These are phyloP conservation scores for Fusarium pseudocircinatum DNA, from an alignment of 2,329 filamentous ascomycete species.

Conservation along the genomic window DNA sequence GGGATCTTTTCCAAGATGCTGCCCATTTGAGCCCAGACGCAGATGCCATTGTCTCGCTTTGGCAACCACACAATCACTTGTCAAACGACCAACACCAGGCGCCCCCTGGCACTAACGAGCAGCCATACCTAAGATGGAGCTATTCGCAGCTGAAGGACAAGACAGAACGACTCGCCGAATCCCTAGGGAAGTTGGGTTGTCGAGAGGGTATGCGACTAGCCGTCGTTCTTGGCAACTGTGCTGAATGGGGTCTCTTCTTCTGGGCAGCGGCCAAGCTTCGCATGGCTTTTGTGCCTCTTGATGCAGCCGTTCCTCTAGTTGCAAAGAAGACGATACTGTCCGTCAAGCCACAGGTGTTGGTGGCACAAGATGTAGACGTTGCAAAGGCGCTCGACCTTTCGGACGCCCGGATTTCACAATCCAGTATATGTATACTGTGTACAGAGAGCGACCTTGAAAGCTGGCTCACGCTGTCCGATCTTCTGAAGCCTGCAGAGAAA, in stretches of 20 bases:
- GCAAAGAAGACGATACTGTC: conserved; percentile 35
- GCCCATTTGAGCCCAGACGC: conserved; percentile 42
- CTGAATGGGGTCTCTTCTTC: conserved; percentile 52
- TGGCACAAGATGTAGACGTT: conserved; percentile 45
- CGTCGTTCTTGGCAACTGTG: conserved; percentile 49
- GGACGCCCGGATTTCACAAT: not conserved
- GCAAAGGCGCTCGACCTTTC: conserved; percentile 32
- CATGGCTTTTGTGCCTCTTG: conserved; percentile 49
- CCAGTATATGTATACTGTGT: conserved; percentile 40
- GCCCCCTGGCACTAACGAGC: not conserved
- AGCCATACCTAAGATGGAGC: conserved; percentile 44
- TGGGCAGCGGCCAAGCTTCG: conserved; percentile 50
- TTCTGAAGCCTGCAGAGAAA: not conserved
- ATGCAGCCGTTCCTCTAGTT: conserved; percentile 43
- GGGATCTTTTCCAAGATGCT: conserved; percentile 47
- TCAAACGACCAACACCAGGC: not conserved
- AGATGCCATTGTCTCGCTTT: conserved; percentile 51
- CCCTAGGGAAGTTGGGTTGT: conserved; percentile 38
- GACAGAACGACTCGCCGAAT: conserved; percentile 40
- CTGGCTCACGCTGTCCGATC: conserved; percentile 35
- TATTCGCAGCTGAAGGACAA: conserved; percentile 42
- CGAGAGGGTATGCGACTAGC: conserved; percentile 45
- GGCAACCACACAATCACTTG: conserved; percentile 40
- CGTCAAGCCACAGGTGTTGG: conserved; percentile 43
- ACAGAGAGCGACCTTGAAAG: conserved; percentile 16